A percentile compares a stretch with the other conserved stretches of the same genome.
phyloP scores from a whole-genome alignment of 2,329 filamentous ascomycete species.

The Orbilia javanica region DNA sequence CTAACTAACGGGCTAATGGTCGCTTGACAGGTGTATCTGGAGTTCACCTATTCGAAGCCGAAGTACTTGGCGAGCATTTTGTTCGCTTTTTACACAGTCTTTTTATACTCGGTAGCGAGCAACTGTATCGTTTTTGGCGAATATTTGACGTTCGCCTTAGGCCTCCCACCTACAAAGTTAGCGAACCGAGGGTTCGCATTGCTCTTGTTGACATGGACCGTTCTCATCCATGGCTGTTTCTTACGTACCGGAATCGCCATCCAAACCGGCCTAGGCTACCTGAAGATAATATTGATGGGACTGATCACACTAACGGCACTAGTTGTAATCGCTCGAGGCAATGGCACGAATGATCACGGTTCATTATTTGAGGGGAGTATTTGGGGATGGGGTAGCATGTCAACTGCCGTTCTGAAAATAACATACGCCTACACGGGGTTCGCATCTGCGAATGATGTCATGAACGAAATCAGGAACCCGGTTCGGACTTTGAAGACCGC shows the following conservation, averaged over 20 bases:
- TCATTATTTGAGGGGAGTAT: conserved; percentile 69
- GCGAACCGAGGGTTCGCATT: conserved; percentile 71
- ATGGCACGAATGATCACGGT: conserved; percentile 66
- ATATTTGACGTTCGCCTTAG: conserved; percentile 70
- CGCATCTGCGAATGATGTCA: conserved; percentile 76
- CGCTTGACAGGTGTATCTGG: conserved; percentile 70
- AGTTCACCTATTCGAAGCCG: conserved; percentile 72
- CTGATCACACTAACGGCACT: conserved; percentile 74
- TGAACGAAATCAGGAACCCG: conserved; percentile 78
- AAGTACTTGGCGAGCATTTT: conserved; percentile 73
- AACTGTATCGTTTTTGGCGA: conserved; percentile 73
- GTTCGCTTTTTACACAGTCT: conserved; percentile 73
- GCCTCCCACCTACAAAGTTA: conserved; percentile 61
- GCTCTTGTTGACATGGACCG: conserved; percentile 71
- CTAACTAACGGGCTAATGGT: conserved; percentile 22
- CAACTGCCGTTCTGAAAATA: conserved; percentile 76
- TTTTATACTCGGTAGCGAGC: conserved; percentile 73
- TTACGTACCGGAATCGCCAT: conserved; percentile 69
- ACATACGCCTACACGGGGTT: conserved; percentile 78
- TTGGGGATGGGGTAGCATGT: conserved; percentile 77
- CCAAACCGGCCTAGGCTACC: conserved; percentile 74
- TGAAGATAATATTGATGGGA: conserved; percentile 73
- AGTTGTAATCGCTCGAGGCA: conserved; percentile 69
- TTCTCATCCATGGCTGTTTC: conserved; percentile 71
- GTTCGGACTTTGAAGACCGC: conserved; percentile 75